phyloP scores from a whole-genome alignment of 192 early-diverging fungal genomes.

The Haplosporangium gracile region DNA sequence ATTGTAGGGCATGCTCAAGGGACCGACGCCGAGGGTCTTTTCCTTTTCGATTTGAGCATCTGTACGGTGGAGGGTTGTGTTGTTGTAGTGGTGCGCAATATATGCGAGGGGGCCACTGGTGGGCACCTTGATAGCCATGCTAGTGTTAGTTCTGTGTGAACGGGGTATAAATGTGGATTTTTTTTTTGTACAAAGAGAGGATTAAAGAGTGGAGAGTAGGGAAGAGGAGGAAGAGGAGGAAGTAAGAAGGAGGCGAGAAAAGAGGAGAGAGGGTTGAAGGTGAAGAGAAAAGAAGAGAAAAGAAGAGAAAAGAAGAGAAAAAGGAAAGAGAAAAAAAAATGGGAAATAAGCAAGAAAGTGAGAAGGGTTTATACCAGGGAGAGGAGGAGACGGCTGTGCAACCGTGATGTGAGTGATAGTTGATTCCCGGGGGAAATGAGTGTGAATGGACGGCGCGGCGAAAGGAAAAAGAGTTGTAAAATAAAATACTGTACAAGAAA shows the following conservation, averaged over 20 bases:
- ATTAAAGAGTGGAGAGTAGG: background rate
- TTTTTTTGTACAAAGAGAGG: background rate
- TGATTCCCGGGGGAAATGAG: background rate
- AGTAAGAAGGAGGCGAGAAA: background rate
- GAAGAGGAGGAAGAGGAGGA: background rate
- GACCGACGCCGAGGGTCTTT: constrained; percentile 60
- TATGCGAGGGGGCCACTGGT: background rate
- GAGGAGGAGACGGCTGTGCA: background rate
- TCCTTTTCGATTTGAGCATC: constrained; percentile 70
- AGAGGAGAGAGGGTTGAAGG: background rate
- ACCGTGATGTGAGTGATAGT: background rate
- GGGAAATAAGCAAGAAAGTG: background rate
- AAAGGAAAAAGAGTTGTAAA: too few species aligned
- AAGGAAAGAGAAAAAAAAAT: background rate
- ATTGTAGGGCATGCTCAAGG: constrained; percentile 60
- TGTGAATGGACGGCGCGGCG: background rate
- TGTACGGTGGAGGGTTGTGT: constrained; percentile 72
- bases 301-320: background rate
- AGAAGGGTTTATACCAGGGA: background rate
- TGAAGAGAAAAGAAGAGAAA: background rate
- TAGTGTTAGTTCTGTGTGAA: background rate
- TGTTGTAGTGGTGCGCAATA: constrained; percentile 35
- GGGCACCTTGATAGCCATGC: background rate
- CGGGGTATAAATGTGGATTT: background rate
- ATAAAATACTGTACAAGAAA: too few species aligned